These are phyloP conservation scores for Pleurostoma richardsiae DNA, from an alignment of 2,329 filamentous ascomycete genomes.

Conservation along the genomic window DNA sequence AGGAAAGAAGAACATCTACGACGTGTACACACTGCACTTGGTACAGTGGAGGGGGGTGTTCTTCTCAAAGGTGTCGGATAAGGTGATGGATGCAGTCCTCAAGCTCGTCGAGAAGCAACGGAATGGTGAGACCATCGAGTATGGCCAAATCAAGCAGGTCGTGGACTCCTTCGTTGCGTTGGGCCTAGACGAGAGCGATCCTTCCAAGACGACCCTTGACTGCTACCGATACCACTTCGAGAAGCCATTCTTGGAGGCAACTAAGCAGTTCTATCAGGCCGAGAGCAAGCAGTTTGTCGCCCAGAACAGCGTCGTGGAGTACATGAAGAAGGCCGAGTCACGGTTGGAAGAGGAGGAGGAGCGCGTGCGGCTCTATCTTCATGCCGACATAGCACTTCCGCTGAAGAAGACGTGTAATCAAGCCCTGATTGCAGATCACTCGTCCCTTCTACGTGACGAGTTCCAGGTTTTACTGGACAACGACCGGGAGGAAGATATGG, in stretches of 20 bases:
- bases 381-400: slow-evolving; percentile 79
- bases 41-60: slow-evolving; percentile 94
- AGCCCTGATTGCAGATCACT: slow-evolving; percentile 86
- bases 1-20: slow-evolving; percentile 96
- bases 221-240: slow-evolving; percentile 94
- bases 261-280: slow-evolving; percentile 78
- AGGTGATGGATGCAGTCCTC: slow-evolving; percentile 92
- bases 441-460: slow-evolving; percentile 80
- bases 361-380: slow-evolving; percentile 85
- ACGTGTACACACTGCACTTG: slow-evolving; percentile 94
- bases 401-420: slow-evolving; percentile 86
- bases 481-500: slow-evolving; percentile 91
- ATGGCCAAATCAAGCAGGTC: slow-evolving; percentile 93
- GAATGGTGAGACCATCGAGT: slow-evolving; percentile 96
- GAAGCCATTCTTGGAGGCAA: slow-evolving; percentile 82
- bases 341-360: slow-evolving; percentile 90
- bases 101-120: slow-evolving; percentile 96
- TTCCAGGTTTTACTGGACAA: slow-evolving; percentile 93
- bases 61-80: slow-evolving; percentile 75
- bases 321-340: slow-evolving; percentile 98
- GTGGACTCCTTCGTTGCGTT: slow-evolving; percentile 96
- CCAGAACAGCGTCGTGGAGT: slow-evolving; percentile 96
- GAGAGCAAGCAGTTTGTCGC: slow-evolving; percentile 94
- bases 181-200: slow-evolving; percentile 88
- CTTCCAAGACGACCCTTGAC: slow-evolving; percentile 88